These are phyloP conservation scores for Linnemannia elongata DNA, from an alignment of 192 early-diverging fungal species.

Conservation along the genomic window DNA sequence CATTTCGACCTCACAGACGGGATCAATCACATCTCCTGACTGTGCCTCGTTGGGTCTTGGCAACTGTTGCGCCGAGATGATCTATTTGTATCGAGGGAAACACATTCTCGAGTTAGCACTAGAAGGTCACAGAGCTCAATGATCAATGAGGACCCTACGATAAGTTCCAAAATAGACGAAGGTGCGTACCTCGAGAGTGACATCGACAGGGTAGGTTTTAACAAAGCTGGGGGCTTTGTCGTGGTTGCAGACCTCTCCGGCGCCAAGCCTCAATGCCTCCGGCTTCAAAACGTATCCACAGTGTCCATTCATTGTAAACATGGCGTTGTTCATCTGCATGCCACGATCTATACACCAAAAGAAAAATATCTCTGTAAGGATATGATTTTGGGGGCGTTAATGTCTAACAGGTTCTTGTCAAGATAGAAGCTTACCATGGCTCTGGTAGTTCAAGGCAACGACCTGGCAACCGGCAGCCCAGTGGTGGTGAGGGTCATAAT, in stretches of 20 bases:
- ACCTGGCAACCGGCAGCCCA: conserved; percentile 89
- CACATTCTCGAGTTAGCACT: neutral
- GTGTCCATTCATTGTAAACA: conserved; percentile 81
- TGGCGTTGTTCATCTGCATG: conserved; percentile 88
- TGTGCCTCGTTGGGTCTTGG: conserved; percentile 71
- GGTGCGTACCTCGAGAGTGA: conserved; percentile 56
- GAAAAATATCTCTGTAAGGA: neutral
- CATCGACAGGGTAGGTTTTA: conserved; percentile 33
- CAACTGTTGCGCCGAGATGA: conserved; percentile 80
- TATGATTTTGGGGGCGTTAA: neutral
- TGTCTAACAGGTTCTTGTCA: neutral
- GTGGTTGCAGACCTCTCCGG: conserved; percentile 34
- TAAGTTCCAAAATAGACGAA: neutral
- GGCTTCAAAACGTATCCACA: conserved; percentile 90
- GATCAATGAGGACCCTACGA: neutral
- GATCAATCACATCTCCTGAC: conserved; percentile 66
- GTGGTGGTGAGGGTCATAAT: conserved; percentile 86
- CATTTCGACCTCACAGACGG: conserved; percentile 73
- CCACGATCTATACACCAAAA: conserved; percentile 64
- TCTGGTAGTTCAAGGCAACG: conserved; percentile 94
- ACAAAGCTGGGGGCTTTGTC: conserved; percentile 39
- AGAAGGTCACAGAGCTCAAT: neutral
- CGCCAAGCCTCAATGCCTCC: conserved; percentile 43
- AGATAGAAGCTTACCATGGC: conserved; percentile 62
- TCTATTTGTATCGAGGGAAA: conserved; percentile 25